Base-by-base conservation (phyloP, 495 filamentous ascomycete genomes). In the Penicillium waksmanii region DNA sequence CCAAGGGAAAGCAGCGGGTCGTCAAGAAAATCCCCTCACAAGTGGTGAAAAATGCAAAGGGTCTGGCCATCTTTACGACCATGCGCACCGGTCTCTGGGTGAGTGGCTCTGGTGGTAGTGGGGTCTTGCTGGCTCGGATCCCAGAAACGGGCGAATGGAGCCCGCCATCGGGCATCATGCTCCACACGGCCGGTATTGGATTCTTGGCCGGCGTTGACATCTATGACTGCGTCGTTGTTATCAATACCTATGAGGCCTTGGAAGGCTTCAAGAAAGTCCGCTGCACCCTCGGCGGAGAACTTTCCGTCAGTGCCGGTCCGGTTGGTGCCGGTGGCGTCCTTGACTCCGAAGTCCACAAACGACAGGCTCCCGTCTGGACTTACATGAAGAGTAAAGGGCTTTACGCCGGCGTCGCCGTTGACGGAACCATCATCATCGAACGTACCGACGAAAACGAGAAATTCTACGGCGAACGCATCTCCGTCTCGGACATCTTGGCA, bases 81-180 rank as follows among this genome's bases (percentile, higher is more conserved):
- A 93, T 97, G 90, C 87, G 93, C 51, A 92, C 92, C 17, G 93
- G 93, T 35, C 81, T 97, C 17, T 97, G 92, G 92, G 78, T 94
- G 38, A 92, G 91, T 54, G 93, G 93, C 33, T 92, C 92, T 7
- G 92, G 92, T 31, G 77, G 77, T 11, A 92, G 90, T 63, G 93
- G 93, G 47, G 80, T 97, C 21, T 80, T 97, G 48, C 80, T 96
- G 51, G 93, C 83, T 18, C 84, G 92, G 33, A 87, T 88, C 65
- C 73, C 77, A 25, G 86, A 88, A 34, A 90, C 93, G 56, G 92
- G 93, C 3, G 86, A 86, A 65, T 97, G 93, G 93, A 93, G 89
- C 51, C 89, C 91, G 3, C 93, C 93, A 3, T 93, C 90, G 13
- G 92, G 89, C 35, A 91, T 97, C 60, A 79, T 96, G 72, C 81